Percentiles rank a stretch among this genome's conserved stretches.
phyloP scores from a whole-genome alignment of 176 grass and related monocot genomes.

The Tuctoria greenei region DNA sequence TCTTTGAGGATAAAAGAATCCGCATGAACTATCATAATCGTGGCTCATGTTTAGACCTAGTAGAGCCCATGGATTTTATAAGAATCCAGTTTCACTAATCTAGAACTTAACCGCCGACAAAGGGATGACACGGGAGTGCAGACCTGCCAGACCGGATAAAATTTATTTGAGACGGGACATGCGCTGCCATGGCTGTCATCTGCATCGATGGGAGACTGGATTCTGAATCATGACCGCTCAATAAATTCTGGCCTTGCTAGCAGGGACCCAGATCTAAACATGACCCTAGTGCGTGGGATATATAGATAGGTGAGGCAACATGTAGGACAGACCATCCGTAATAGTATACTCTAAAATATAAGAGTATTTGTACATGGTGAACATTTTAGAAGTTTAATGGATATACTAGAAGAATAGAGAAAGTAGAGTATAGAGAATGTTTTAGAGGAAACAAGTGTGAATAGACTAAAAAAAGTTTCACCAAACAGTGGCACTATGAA shows the following conservation, averaged over 20 bases:
- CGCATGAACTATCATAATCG: not conserved
- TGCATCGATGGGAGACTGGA: not conserved
- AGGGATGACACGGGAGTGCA: not conserved
- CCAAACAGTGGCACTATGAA: too few relatives aligned
- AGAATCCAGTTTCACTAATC: not conserved
- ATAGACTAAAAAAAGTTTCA: too few relatives aligned
- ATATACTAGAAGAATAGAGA: too few relatives aligned
- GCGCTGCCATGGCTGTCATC: conserved; percentile 9
- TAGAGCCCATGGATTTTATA: too few relatives aligned
- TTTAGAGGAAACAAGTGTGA: too few relatives aligned
- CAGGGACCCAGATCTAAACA: too few relatives aligned
- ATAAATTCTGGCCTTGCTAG: conserved; percentile 16
- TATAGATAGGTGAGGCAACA: not conserved
- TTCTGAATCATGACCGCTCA: not conserved
- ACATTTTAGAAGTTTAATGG: too few relatives aligned
- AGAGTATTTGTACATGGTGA: too few relatives aligned
- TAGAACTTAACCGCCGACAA: not conserved
- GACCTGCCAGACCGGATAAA: not conserved
- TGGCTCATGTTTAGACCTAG: not conserved
- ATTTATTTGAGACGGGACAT: conserved; percentile 2
- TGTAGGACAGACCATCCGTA: too few relatives aligned
- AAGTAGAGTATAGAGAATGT: too few relatives aligned
- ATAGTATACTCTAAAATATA: too few relatives aligned
- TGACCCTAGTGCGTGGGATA: not conserved
- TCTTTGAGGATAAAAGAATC: not conserved